phyloP scores from a whole-genome alignment of 2,329 filamentous ascomycete genomes.

The Ramularia endophylla region DNA sequence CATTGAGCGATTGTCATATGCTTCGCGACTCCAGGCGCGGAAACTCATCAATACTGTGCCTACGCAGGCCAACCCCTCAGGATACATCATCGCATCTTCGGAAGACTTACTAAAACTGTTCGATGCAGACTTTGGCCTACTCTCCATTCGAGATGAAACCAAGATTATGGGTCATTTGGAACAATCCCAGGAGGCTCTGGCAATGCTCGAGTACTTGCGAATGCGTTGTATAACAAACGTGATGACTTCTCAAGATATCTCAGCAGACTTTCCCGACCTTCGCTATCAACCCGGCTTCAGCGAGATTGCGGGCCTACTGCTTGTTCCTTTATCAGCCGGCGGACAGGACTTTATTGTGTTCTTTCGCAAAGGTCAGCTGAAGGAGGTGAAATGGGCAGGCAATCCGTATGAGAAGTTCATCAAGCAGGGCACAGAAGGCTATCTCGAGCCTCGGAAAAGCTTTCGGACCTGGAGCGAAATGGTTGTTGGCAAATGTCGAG shows the following conservation, averaged over 20 bases:
- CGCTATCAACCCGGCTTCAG: slow-evolving; percentile 73
- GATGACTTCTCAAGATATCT: slow-evolving; percentile 69
- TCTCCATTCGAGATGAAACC: slow-evolving; percentile 83
- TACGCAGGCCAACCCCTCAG: slow-evolving; percentile 73
- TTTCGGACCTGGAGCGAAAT: slow-evolving; percentile 79
- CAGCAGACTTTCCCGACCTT: slow-evolving; percentile 72
- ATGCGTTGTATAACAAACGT: slow-evolving; percentile 70
- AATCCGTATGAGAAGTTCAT: slow-evolving; percentile 78
- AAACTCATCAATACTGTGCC: slow-evolving; percentile 84
- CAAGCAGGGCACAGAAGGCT: slow-evolving; percentile 64
- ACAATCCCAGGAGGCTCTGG: slow-evolving; percentile 75
- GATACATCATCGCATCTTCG: slow-evolving; percentile 84
- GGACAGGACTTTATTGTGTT: slow-evolving; percentile 87
- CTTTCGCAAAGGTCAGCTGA: slow-evolving; percentile 70
- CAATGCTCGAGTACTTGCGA: slow-evolving; percentile 76
- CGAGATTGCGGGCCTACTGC: slow-evolving; percentile 68
- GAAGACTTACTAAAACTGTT: slow-evolving; percentile 80
- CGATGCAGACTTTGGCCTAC: slow-evolving; percentile 76
- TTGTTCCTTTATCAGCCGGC: slow-evolving; percentile 70
- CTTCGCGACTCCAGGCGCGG: slow-evolving; percentile 73
- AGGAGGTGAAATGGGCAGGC: slow-evolving; percentile 77
- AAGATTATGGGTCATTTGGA: slow-evolving; percentile 73
- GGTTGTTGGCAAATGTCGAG: slow-evolving; percentile 72
- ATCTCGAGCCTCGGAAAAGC: slow-evolving; percentile 70
- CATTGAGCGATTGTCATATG: slow-evolving; percentile 81